These are phyloP conservation scores for Cercospora janseana DNA, from an alignment of 2,329 filamentous ascomycete species.

Conservation along the genomic window DNA sequence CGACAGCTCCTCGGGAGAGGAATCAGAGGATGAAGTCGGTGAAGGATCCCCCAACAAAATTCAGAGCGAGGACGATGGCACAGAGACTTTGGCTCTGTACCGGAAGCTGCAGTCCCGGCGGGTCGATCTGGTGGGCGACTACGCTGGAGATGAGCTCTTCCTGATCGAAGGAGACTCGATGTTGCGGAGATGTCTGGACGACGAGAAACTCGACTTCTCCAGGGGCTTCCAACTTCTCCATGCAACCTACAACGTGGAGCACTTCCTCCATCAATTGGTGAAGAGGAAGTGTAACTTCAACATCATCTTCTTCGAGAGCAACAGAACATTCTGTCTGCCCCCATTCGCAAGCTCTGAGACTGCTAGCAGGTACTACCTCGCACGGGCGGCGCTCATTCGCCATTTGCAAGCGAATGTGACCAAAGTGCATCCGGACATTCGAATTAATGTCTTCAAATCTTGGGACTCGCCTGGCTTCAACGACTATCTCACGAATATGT, in stretches of 20 bases:
- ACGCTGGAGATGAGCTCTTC: slow-evolving; percentile 70
- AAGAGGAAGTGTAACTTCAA: slow-evolving; percentile 69
- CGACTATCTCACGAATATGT: slow-evolving; percentile 54
- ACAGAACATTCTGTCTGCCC: slow-evolving; percentile 58
- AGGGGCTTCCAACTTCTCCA: slow-evolving; percentile 70
- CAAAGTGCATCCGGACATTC: slow-evolving; percentile 41
- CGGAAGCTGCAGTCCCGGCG: slow-evolving; percentile 44
- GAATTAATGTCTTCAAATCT: slow-evolving; percentile 50
- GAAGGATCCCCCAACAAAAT: neutral
- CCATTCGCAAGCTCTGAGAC: slow-evolving; percentile 36
- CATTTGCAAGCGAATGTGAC: slow-evolving; percentile 57
- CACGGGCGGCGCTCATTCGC: slow-evolving; percentile 61
- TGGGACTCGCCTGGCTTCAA: slow-evolving; percentile 52
- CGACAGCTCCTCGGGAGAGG: slow-evolving; percentile 1
- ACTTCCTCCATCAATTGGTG: slow-evolving; percentile 59
- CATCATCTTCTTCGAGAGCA: slow-evolving; percentile 64
- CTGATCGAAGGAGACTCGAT: slow-evolving; percentile 71
- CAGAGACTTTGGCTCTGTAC: slow-evolving; percentile 36
- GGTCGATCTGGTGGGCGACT: slow-evolving; percentile 71
- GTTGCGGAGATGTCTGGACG: slow-evolving; percentile 62
- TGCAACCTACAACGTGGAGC: slow-evolving; percentile 66
- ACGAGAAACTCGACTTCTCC: slow-evolving; percentile 64
- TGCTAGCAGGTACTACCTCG: slow-evolving; percentile 58
- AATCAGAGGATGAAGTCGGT: slow-evolving; percentile 5
- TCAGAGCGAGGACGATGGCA: neutral